These are phyloP conservation scores for Colletotrichum sp. DNA, from an alignment of 2,329 filamentous ascomycete genomes.

Conservation along the genomic window DNA sequence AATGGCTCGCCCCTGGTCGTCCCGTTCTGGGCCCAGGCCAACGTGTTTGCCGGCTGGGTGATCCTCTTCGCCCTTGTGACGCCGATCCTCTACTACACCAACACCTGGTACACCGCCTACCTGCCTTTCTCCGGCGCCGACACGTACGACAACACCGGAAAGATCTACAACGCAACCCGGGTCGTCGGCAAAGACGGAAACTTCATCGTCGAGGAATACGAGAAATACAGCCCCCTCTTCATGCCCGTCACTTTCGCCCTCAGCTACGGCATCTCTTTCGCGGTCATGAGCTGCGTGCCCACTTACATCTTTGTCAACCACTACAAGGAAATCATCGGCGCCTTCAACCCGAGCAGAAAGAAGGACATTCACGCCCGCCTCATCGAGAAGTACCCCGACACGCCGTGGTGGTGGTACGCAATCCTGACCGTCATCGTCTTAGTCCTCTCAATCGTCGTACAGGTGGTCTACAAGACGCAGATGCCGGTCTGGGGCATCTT, in stretches of 20 bases:
- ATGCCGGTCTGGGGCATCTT: slow-evolving; percentile 62
- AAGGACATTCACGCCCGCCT: slow-evolving; percentile 35
- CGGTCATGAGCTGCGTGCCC: slow-evolving; percentile 38
- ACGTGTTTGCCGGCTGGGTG: slow-evolving; percentile 66
- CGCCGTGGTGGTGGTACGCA: slow-evolving; percentile 45
- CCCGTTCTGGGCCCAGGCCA: slow-evolving; percentile 64
- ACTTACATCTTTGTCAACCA: slow-evolving; percentile 46
- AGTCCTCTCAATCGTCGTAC: slow-evolving; percentile 36
- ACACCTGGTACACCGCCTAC: slow-evolving; percentile 62
- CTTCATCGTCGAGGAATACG: slow-evolving; percentile 51
- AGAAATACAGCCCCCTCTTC: slow-evolving; percentile 47
- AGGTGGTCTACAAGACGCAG: slow-evolving; percentile 58
- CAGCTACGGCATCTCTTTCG: slow-evolving; percentile 40
- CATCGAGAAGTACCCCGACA: slow-evolving; percentile 32
- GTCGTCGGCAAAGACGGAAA: slow-evolving; percentile 49
- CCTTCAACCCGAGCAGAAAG: slow-evolving; percentile 19
- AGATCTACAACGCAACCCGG: slow-evolving; percentile 53
- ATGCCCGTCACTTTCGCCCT: slow-evolving; percentile 38
- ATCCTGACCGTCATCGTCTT: slow-evolving; percentile 35
- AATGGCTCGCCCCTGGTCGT: slow-evolving; percentile 46
- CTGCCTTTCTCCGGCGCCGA: slow-evolving; percentile 57
- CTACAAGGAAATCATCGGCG: slow-evolving; percentile 40
- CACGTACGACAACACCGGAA: slow-evolving; percentile 53
- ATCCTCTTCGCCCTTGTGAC: slow-evolving; percentile 60
- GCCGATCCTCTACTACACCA: slow-evolving; percentile 63